Conservation (phyloP, 805 yeast genomes). For the Teunomyces barrocoloradensis region DNA sequence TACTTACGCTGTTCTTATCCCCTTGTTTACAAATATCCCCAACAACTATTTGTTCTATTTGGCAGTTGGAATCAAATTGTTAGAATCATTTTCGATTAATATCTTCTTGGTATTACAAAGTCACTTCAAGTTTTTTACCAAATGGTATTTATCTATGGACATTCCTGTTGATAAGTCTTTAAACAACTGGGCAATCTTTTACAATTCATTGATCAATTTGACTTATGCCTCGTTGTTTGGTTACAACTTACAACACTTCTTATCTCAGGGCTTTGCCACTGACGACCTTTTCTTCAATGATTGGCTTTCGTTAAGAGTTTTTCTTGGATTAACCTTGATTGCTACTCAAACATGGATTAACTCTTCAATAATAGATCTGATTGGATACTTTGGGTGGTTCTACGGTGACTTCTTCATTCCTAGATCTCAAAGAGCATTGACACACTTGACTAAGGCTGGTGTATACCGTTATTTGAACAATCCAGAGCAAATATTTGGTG, state of each 20-base stretch:
- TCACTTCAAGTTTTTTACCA: conserved; percentile 59
- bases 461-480: conserved; percentile 78
- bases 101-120: conserved; percentile 58
- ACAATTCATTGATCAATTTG: conserved; percentile 48
- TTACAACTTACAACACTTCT: conserved; percentile 30
- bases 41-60: conserved; percentile 34
- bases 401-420: conserved; percentile 81
- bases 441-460: conserved; percentile 68
- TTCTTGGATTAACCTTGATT: conserved; percentile 56
- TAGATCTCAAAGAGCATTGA: conserved; percentile 37
- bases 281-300: conserved; percentile 23
- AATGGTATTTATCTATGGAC: conserved; percentile 61
- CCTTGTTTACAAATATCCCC: conserved; percentile 32
- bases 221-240: conserved; percentile 55
- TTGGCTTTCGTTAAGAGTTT: conserved; percentile 51
- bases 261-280: conserved; percentile 14
- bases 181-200: conserved; percentile 70
- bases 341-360: conserved; percentile 68
- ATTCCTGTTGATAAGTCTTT: conserved; percentile 62
- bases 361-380: conserved; percentile 61
- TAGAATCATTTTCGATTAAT: conserved; percentile 52
- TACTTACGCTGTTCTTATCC: conserved; percentile 41
- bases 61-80: conserved; percentile 46
- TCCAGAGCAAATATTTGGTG: conserved; percentile 77
- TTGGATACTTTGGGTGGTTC: conserved; percentile 88